A percentile compares a stretch with the other conserved stretches of the same genome.
phyloP scores from a whole-genome alignment of 2,329 filamentous ascomycete species.

The Cytospora paraplurivora region DNA sequence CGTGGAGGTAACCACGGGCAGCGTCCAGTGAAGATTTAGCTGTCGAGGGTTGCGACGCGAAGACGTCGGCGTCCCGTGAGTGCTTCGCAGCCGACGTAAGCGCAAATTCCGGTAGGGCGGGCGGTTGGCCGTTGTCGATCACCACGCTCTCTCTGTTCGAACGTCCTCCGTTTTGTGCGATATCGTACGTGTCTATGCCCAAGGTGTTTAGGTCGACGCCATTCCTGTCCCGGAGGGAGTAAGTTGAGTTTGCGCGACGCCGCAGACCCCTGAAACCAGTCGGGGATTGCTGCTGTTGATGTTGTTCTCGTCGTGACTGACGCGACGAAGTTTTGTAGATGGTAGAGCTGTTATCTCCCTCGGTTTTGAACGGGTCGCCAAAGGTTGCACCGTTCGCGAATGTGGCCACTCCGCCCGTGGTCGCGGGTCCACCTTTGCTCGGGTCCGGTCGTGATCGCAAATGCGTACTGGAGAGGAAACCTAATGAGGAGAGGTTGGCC shows the following conservation, averaged over 20 bases:
- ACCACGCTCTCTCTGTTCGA: constrained; percentile 35
- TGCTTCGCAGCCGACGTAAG: constrained; percentile 47
- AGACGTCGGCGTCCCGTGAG: constrained; percentile 16
- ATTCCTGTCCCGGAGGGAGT: constrained; percentile 24
- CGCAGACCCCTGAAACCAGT: constrained; percentile 21
- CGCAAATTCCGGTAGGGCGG: constrained; percentile 57
- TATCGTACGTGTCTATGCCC: constrained; percentile 9
- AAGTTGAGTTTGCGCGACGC: constrained; percentile 24
- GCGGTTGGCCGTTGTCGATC: constrained; percentile 51
- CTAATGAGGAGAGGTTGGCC: constrained; percentile 25
- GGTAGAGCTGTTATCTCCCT: constrained; percentile 29
- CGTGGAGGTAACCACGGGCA: constrained; percentile 30
- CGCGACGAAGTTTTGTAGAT: constrained; percentile 43
- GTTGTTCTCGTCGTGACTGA: constrained; percentile 50
- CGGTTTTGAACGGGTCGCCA: constrained; percentile 21
- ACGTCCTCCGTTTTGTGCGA: background rate
- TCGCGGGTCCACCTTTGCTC: constrained; percentile 38
- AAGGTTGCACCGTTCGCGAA: constrained; percentile 25
- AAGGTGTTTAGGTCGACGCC: constrained; percentile 12
- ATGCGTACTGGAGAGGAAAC: constrained; percentile 27
- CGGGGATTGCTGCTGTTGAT: constrained; percentile 10
- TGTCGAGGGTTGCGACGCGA: constrained; percentile 4
- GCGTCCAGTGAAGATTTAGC: constrained; percentile 15
- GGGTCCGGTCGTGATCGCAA: constrained; percentile 40
- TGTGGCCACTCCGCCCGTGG: constrained; percentile 22